phyloP scores from a whole-genome alignment of 2,329 filamentous ascomycete genomes.

The Ceratocystis destructans region DNA sequence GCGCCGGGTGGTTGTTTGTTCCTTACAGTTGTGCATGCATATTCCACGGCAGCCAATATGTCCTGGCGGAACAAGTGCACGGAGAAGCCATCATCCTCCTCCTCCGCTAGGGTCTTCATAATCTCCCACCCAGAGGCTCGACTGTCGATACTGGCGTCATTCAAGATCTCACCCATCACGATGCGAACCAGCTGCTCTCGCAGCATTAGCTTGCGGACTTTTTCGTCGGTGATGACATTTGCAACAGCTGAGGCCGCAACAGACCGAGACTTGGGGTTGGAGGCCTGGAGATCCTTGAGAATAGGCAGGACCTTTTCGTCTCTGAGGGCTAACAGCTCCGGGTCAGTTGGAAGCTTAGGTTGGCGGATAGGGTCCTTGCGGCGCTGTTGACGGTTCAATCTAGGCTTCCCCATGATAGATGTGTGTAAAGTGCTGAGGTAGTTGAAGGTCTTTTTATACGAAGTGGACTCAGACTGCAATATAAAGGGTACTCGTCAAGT shows the following conservation, averaged over 20 bases:
- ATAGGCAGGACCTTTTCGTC: conserved; percentile 51
- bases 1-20: not conserved
- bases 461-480: not conserved
- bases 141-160: conserved; percentile 48
- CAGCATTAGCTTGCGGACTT: conserved; percentile 50
- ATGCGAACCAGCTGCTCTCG: conserved; percentile 52
- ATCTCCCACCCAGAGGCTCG: conserved; percentile 55
- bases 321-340: conserved; percentile 48
- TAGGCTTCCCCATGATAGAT: conserved; percentile 44
- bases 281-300: conserved; percentile 44
- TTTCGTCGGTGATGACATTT: conserved; percentile 47
- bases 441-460: not conserved
- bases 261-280: conserved; percentile 45
- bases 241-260: conserved; percentile 45
- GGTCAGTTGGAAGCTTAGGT: conserved; percentile 48
- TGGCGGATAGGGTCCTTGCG: conserved; percentile 45
- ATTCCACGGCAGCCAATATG: conserved; percentile 45
- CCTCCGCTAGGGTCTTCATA: conserved; percentile 44
- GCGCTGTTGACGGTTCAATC: conserved; percentile 36
- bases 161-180: conserved; percentile 49
- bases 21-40: conserved; percentile 40
- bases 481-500: not conserved
- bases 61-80: conserved; percentile 50
- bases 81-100: conserved; percentile 54
- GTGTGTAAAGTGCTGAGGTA: not conserved